A percentile compares a stretch with the other conserved stretches of the same genome.
These are phyloP conservation scores for Eragrostis nindensis DNA, from an alignment of 176 grass and related monocot species.

Conservation along the genomic window DNA sequence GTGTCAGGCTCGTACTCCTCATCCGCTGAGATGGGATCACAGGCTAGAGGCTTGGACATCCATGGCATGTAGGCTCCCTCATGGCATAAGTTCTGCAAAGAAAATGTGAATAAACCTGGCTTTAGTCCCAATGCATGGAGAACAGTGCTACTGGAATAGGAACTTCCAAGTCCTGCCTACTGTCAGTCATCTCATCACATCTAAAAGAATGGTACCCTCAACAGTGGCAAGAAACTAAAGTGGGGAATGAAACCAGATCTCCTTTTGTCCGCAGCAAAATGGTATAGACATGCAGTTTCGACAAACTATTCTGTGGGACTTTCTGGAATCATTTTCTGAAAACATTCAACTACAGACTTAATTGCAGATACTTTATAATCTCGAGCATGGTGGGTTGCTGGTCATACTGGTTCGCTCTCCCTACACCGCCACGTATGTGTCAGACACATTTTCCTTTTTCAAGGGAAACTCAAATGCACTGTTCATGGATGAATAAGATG, in stretches of 20 bases:
- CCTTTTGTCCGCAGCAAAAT: not conserved
- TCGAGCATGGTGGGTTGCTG: too few relatives aligned
- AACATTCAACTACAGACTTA: too few relatives aligned
- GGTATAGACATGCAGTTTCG: too few relatives aligned
- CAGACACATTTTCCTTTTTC: too few relatives aligned
- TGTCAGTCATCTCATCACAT: not conserved
- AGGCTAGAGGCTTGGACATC: conserved; percentile 50
- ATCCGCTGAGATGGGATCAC: conserved; percentile 47
- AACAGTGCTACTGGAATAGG: not conserved
- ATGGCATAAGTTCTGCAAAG: conserved; percentile 71
- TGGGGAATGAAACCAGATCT: not conserved
- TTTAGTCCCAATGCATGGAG: not conserved
- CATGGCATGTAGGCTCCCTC: conserved; percentile 78
- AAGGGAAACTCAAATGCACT: not conserved
- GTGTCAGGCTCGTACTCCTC: conserved; percentile 33
- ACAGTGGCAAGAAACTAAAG: not conserved
- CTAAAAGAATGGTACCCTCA: not conserved
- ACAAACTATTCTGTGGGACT: too few relatives aligned
- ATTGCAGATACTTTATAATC: too few relatives aligned
- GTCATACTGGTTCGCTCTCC: too few relatives aligned
- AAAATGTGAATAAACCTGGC: not conserved
- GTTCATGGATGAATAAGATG: not conserved
- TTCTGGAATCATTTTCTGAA: too few relatives aligned
- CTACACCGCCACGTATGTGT: too few relatives aligned
- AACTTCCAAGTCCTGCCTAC: not conserved